Conservation (phyloP, 371 early-diverging fungal genomes). For the Dichotomocladium elegans region DNA sequence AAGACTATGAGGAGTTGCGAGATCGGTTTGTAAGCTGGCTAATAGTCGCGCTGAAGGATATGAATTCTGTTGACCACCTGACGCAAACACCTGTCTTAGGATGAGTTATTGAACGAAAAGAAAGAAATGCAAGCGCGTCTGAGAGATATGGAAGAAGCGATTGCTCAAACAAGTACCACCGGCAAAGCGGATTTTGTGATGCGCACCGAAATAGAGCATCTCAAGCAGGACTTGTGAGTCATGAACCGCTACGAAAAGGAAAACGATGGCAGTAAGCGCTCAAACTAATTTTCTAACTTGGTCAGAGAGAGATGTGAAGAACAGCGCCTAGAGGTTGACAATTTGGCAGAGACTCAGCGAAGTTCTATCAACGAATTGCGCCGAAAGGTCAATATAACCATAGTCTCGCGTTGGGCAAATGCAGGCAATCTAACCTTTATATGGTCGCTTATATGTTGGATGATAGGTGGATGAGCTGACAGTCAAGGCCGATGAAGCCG, state of each 20-base stretch:
- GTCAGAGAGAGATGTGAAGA: conserved; percentile 73
- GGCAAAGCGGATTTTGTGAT: conserved; percentile 84
- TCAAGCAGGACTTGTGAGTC: conserved; percentile 78
- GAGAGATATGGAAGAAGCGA: conserved; percentile 68
- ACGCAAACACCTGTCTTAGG: conserved; percentile 35
- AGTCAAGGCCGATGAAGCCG: conserved; percentile 68
- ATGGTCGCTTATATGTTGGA: background rate
- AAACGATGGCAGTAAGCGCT: background rate
- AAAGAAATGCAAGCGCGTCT: conserved; percentile 60
- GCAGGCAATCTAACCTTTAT: background rate
- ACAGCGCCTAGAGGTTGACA: conserved; percentile 70
- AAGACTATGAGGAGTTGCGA: conserved; percentile 50
- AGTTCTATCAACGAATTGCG: conserved; percentile 62
- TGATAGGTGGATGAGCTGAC: conserved; percentile 61
- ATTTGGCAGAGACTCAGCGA: conserved; percentile 54
- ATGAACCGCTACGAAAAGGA: too few relatives aligned
- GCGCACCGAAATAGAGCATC: conserved; percentile 84
- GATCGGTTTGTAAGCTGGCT: conserved; percentile 60
- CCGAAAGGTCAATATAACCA: conserved; percentile 55
- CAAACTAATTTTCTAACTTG: too few relatives aligned
- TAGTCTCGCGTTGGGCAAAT: too few relatives aligned
- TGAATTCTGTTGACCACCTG: background rate
- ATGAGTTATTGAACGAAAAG: conserved; percentile 60
- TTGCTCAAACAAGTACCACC: conserved; percentile 63
- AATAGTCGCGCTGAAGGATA: too few relatives aligned